A percentile compares a stretch with the other conserved stretches of the same genome.
Evolutionary conservation across 306 rosid genomes (phyloP).

Genomic region (Vachellia pachyceras): DNA sequence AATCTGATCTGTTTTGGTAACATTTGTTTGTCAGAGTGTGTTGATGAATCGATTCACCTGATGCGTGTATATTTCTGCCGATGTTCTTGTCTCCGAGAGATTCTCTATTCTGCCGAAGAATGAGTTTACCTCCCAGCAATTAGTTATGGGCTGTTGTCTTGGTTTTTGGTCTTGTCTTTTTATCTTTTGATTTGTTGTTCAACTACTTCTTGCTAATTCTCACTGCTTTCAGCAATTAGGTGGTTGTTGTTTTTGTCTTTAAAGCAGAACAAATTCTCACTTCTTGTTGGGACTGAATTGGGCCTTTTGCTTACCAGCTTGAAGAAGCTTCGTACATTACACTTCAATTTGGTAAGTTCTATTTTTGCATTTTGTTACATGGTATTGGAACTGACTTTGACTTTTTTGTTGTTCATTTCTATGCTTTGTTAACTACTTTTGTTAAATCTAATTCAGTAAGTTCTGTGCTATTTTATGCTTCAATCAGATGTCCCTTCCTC

Average conservation of each 20-base stretch:
- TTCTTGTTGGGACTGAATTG: conserved; percentile 16
- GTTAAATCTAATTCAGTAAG: conserved; percentile 8
- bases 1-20: too few relatives aligned
- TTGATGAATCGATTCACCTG: too few relatives aligned
- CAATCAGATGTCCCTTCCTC: neutral
- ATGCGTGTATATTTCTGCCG: too few relatives aligned
- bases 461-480: neutral
- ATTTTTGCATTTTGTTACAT: conserved; percentile 28
- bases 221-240: too few relatives aligned
- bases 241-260: neutral
- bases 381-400: conserved; percentile 37
- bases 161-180: too few relatives aligned
- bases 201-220: too few relatives aligned
- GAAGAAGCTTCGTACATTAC: conserved; percentile 41
- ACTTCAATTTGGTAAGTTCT: conserved; percentile 26
- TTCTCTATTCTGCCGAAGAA: too few relatives aligned
- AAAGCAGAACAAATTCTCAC: conserved; percentile 14
- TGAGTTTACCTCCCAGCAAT: too few relatives aligned
- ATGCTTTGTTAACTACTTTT: conserved; percentile 19
- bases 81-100: too few relatives aligned
- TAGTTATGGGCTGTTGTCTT: conserved; percentile 6
- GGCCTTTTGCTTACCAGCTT: conserved; percentile 1
- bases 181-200: too few relatives aligned
- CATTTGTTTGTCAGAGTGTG: too few relatives aligned
- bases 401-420: conserved; percentile 35